Conservation (phyloP, 202 grass and related monocot species). For the Eragrostis tef region DNA sequence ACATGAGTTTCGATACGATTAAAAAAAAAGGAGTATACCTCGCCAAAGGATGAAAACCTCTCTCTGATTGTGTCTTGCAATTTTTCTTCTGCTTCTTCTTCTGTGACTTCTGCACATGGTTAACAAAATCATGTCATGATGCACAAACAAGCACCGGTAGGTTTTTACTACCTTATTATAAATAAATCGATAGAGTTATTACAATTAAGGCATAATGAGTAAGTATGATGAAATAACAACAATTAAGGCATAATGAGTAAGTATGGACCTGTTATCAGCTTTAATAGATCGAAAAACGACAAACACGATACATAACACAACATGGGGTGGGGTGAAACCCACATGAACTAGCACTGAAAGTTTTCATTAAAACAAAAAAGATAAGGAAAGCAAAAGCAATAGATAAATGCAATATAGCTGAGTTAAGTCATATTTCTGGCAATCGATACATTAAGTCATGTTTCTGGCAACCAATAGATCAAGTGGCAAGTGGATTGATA, state of each 20-base stretch:
- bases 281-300: slow-evolving; percentile 7
- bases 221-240: neutral
- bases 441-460: too few relatives aligned
- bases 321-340: too few relatives aligned
- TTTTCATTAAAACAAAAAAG: too few relatives aligned
- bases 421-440: too few relatives aligned
- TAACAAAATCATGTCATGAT: slow-evolving; percentile 29
- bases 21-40: slow-evolving; percentile 59
- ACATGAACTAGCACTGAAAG: too few relatives aligned
- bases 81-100: slow-evolving; percentile 91
- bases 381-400: too few relatives aligned
- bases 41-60: slow-evolving; percentile 87
- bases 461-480: too few relatives aligned
- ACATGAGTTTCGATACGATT: neutral
- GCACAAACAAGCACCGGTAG: neutral
- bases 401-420: too few relatives aligned
- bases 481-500: too few relatives aligned
- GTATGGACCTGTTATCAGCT: neutral
- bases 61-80: slow-evolving; percentile 96
- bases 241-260: too few relatives aligned
- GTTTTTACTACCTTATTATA: slow-evolving; percentile 1
- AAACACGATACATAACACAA: neutral
- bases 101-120: slow-evolving; percentile 73
- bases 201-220: neutral
- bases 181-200: neutral